phyloP scores from a whole-genome alignment of 176 grass and related monocot species.

The Zea luxurians region DNA sequence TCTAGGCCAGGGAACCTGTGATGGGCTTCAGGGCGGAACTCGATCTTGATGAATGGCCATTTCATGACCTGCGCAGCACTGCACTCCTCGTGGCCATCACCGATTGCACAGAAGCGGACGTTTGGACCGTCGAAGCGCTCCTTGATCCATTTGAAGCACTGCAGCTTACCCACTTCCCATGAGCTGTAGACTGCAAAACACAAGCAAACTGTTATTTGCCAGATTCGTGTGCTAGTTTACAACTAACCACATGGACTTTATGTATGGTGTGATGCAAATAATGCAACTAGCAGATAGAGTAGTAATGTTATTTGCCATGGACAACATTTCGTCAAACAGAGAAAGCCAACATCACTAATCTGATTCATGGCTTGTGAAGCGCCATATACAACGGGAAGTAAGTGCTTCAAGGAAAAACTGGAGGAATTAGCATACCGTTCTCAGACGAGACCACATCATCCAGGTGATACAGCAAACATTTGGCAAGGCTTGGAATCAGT shows the following conservation, averaged over 20 bases:
- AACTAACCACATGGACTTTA: not conserved
- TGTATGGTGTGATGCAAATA: not conserved
- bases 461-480: conserved; percentile 87
- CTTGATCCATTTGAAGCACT: conserved; percentile 96
- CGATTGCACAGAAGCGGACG: conserved; percentile 75
- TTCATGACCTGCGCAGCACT: conserved; percentile 66
- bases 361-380: not conserved
- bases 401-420: conserved; percentile 11
- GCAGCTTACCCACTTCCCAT: conserved; percentile 88
- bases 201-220: not conserved
- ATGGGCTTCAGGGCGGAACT: conserved; percentile 54
- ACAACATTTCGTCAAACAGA: not conserved
- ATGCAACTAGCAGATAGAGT: conserved; percentile 2
- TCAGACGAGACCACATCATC: conserved; percentile 76
- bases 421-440: conserved; percentile 55
- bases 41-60: conserved; percentile 91
- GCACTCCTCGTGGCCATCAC: conserved; percentile 80
- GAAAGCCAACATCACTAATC: not conserved
- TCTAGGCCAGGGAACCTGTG: conserved; percentile 79
- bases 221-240: not conserved
- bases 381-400: conserved; percentile 19
- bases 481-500: conserved; percentile 91
- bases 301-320: not conserved
- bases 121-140: conserved; percentile 67
- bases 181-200: conserved; percentile 78